phyloP scores from a whole-genome alignment of 768 basidiomycete genomes.

The Tulasnella sp. region DNA sequence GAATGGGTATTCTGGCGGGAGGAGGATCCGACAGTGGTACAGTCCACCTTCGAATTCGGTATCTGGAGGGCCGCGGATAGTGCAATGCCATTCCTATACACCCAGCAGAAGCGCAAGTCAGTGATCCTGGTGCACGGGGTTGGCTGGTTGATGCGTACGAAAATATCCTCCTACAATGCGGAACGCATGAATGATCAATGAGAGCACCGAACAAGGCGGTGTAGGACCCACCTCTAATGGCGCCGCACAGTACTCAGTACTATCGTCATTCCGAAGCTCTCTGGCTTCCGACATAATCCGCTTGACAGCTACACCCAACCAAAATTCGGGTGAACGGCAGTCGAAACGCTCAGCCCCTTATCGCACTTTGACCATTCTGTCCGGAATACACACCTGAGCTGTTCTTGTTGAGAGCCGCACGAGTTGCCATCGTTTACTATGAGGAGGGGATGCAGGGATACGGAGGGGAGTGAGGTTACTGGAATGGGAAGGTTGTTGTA shows the following conservation, averaged over 20 bases:
- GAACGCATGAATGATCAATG: not conserved
- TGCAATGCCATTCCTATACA: slow-evolving; percentile 85
- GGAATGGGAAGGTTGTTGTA: no score
- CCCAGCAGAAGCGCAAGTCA: slow-evolving; percentile 15
- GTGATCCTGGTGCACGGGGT: not conserved
- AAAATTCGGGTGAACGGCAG: not conserved
- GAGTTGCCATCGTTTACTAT: slow-evolving; percentile 23
- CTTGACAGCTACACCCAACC: slow-evolving; percentile 56
- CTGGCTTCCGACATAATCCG: slow-evolving; percentile 93
- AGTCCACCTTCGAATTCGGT: slow-evolving; percentile 91
- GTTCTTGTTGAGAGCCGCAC: slow-evolving; percentile 64
- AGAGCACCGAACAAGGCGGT: not conserved
- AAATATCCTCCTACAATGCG: slow-evolving; percentile 62
- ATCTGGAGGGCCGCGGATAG: slow-evolving; percentile 74
- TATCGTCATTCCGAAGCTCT: slow-evolving; percentile 75
- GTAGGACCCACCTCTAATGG: slow-evolving; percentile 53
- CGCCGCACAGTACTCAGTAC: slow-evolving; percentile 72
- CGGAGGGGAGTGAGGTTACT: not conserved
- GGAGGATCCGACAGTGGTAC: slow-evolving; percentile 86
- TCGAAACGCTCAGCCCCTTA: not conserved
- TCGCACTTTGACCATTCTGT: not conserved
- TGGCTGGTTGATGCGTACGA: slow-evolving; percentile 41
- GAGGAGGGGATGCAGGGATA: not conserved
- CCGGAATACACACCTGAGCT: slow-evolving; percentile 51
- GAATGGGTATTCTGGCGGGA: slow-evolving; percentile 93